Percentiles rank a stretch among this genome's conserved stretches.
phyloP scores from a whole-genome alignment of 2,329 filamentous ascomycete genomes.

The Hymenoscyphus fraxineus region DNA sequence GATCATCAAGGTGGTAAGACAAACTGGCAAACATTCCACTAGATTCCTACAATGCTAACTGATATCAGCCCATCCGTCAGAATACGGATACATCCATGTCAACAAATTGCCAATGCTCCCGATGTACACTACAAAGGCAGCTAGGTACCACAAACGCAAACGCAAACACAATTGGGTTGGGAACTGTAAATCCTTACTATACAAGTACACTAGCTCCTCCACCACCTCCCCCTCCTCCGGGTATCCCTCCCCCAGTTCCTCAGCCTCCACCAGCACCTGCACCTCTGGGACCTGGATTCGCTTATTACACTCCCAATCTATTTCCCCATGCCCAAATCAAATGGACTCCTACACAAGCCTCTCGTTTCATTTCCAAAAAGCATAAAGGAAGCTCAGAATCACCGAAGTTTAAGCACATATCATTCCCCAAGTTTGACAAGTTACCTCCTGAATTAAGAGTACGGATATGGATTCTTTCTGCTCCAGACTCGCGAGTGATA shows the following conservation, averaged over 20 bases:
- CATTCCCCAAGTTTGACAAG: conserved; percentile 21
- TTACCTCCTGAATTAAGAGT: conserved; percentile 27
- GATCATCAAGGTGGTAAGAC: neutral
- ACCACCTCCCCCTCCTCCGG: neutral
- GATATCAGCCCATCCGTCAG: neutral
- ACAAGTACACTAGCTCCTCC: neutral
- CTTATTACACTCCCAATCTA: conserved; percentile 7
- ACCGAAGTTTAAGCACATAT: neutral
- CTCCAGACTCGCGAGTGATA: conserved; percentile 15
- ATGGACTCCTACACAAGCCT: conserved; percentile 13
- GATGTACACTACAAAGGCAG: conserved; percentile 7
- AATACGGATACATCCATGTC: conserved; percentile 5
- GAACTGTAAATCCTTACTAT: neutral
- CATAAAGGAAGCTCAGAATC: neutral
- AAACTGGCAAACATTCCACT: neutral
- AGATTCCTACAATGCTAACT: neutral
- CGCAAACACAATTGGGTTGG: neutral
- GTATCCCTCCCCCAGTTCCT: conserved; percentile 2
- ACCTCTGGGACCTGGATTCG: neutral
- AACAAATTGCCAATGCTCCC: conserved; percentile 3
- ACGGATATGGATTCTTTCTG: conserved; percentile 24
- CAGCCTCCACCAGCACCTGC: neutral
- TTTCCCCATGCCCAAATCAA: conserved; percentile 12
- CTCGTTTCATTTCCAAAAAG: neutral
- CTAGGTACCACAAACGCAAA: neutral